Conservation (phyloP, 1,284 basidiomycete species). For the Leccinum pseudoinsigne region DNA sequence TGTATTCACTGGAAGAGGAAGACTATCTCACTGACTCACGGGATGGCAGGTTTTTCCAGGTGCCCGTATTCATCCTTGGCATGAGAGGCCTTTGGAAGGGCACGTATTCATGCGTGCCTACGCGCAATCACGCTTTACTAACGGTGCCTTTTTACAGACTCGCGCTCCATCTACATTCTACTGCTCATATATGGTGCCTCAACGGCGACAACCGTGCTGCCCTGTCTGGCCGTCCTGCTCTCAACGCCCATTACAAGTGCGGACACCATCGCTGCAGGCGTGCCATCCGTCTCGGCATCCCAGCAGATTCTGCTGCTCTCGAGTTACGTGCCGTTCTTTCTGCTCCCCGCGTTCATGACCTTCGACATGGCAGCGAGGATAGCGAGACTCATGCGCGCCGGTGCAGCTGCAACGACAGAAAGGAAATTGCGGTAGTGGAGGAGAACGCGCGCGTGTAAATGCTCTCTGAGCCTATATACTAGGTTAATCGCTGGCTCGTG, state of each 20-base stretch:
- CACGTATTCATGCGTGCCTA: conserved; percentile 22
- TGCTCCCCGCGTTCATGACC: conserved; percentile 70
- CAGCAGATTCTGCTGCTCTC: conserved; percentile 58
- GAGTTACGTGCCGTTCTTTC: conserved; percentile 76
- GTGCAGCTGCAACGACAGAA: neutral
- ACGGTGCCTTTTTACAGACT: conserved; percentile 36
- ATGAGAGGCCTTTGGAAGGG: conserved; percentile 39
- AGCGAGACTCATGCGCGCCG: conserved; percentile 14
- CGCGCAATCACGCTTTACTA: neutral
- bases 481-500: neutral
- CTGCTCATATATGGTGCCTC: conserved; percentile 77
- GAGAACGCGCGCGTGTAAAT: neutral
- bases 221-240: conserved; percentile 65
- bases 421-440: conserved; percentile 17
- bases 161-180: conserved; percentile 47
- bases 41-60: conserved; percentile 60
- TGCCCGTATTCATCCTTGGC: conserved; percentile 36
- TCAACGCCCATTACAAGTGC: conserved; percentile 40
- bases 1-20: conserved; percentile 9
- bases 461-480: neutral
- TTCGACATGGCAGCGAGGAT: conserved; percentile 64
- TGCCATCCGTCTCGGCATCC: conserved; percentile 41
- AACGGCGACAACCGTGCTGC: conserved; percentile 73
- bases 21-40: conserved; percentile 18
- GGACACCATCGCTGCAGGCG: conserved; percentile 34